phyloP scores from a whole-genome alignment of 1,139 yeast genomes.

The Lodderomyces metapsilosis region DNA sequence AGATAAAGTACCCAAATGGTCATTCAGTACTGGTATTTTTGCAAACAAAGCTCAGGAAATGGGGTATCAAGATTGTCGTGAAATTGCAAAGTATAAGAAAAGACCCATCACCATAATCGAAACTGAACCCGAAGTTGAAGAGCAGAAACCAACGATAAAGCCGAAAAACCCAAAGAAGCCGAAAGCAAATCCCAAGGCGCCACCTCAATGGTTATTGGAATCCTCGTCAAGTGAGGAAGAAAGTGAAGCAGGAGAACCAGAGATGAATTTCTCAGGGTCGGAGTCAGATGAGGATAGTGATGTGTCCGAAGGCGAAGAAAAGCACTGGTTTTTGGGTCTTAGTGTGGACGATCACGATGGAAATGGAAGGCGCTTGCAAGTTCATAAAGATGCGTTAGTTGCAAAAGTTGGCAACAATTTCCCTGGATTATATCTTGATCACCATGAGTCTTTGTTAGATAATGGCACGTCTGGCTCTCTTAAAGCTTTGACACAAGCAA shows the following conservation, averaged over 20 bases:
- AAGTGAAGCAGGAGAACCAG: background rate
- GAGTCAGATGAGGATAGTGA: conserved; percentile 3
- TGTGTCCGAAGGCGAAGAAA: conserved; percentile 1
- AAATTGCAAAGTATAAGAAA: conserved; percentile 4
- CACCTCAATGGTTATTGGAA: conserved; percentile 2
- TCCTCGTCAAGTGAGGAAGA: conserved; percentile 2
- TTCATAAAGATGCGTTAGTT: conserved; percentile 5
- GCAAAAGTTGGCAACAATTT: conserved; percentile 6
- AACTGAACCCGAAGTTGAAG: conserved; percentile 1
- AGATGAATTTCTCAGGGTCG: background rate
- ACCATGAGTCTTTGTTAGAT: background rate
- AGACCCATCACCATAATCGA: conserved; percentile 3
- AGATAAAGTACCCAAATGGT: conserved; percentile 10
- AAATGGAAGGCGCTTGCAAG: background rate
- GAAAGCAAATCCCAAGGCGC: conserved; percentile 5
- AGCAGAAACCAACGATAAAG: conserved; percentile 1
- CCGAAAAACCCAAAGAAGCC: conserved; percentile 1
- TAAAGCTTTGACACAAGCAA: background rate
- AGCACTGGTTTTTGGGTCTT: conserved; percentile 12
- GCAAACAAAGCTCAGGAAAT: conserved; percentile 10
- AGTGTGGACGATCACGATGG: conserved; percentile 1
- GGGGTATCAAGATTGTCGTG: conserved; percentile 8
- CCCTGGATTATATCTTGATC: conserved; percentile 6
- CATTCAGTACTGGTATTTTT: conserved; percentile 12
- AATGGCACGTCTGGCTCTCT: background rate